Conservation (phyloP, 2,329 filamentous ascomycete genomes). For the Bimuria novae-zelandiae region DNA sequence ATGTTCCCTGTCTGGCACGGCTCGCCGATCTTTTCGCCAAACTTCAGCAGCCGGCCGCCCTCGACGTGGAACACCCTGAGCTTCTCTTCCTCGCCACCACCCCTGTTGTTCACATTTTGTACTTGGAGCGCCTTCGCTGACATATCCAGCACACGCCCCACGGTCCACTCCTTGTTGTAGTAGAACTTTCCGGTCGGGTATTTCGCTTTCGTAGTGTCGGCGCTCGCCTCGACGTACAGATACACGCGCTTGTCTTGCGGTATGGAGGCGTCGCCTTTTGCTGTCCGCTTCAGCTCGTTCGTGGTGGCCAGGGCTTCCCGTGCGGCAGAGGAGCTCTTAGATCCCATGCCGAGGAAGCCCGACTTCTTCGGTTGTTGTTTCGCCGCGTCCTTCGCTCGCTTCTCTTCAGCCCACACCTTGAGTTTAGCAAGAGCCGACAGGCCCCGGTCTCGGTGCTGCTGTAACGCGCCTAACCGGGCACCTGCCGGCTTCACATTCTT, state of each 20-base stretch:
- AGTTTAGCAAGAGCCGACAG: slow-evolving; percentile 76
- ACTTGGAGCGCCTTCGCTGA: slow-evolving; percentile 79
- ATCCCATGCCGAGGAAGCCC: slow-evolving; percentile 29
- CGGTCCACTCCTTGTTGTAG: slow-evolving; percentile 74
- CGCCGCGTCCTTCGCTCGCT: slow-evolving; percentile 73
- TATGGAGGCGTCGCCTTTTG: slow-evolving; percentile 87
- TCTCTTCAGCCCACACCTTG: slow-evolving; percentile 77
- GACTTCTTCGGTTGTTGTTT: slow-evolving; percentile 28
- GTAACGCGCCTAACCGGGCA: slow-evolving; percentile 50
- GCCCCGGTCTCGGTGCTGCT: slow-evolving; percentile 65
- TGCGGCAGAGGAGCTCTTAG: slow-evolving; percentile 43
- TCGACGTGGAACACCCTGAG: slow-evolving; percentile 92
- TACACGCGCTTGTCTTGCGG: slow-evolving; percentile 86
- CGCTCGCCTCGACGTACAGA: slow-evolving; percentile 86
- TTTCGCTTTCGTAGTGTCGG: slow-evolving; percentile 81
- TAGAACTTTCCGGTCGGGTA: slow-evolving; percentile 66
- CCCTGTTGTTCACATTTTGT: slow-evolving; percentile 81
- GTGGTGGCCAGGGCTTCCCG: slow-evolving; percentile 70
- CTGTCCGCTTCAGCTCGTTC: slow-evolving; percentile 79
- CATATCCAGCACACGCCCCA: slow-evolving; percentile 79
- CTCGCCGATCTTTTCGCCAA: slow-evolving; percentile 80
- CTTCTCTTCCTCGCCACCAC: slow-evolving; percentile 74
- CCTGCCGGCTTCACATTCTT: slow-evolving; percentile 68
- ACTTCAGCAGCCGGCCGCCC: slow-evolving; percentile 82
- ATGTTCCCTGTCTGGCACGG: slow-evolving; percentile 82